Percentiles rank a stretch among this genome's conserved stretches.
Evolutionary conservation across 805 yeast species (phyloP).

Genomic region (Lipomyces mesembrius): DNA sequence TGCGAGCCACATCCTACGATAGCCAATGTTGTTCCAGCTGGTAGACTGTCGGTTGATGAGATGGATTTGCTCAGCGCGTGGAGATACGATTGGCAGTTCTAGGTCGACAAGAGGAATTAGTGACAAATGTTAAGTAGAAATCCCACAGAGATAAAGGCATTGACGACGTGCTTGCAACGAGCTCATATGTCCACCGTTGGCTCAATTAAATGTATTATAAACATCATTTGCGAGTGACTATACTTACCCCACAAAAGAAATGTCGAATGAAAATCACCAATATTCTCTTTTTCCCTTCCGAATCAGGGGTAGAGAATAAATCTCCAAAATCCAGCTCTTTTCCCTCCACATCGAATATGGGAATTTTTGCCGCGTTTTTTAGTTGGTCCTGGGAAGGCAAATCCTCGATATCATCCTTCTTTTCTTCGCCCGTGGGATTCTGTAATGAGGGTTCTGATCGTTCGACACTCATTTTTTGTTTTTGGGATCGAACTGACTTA

Average conservation of each 20-base stretch:
- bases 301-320: background rate
- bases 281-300: background rate
- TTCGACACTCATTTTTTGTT: background rate
- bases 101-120: slow-evolving; percentile 1
- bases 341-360: slow-evolving; percentile 4
- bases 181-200: background rate
- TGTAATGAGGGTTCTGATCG: background rate
- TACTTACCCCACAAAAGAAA: slow-evolving; percentile 9
- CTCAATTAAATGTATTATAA: background rate
- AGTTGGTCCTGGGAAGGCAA: slow-evolving; percentile 2
- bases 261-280: slow-evolving; percentile 9
- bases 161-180: background rate
- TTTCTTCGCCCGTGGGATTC: background rate
- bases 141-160: background rate
- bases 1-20: slow-evolving; percentile 5
- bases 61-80: slow-evolving; percentile 2
- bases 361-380: background rate
- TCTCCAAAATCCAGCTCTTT: background rate
- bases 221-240: background rate
- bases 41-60: background rate
- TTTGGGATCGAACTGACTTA: background rate
- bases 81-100: slow-evolving; percentile 6
- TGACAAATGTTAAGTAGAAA: background rate
- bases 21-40: slow-evolving; percentile 2
- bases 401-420: background rate